A percentile compares a stretch with the other conserved stretches of the same genome.
phyloP scores from a whole-genome alignment of 371 early-diverging fungal species.

The Mortierella sp. region DNA sequence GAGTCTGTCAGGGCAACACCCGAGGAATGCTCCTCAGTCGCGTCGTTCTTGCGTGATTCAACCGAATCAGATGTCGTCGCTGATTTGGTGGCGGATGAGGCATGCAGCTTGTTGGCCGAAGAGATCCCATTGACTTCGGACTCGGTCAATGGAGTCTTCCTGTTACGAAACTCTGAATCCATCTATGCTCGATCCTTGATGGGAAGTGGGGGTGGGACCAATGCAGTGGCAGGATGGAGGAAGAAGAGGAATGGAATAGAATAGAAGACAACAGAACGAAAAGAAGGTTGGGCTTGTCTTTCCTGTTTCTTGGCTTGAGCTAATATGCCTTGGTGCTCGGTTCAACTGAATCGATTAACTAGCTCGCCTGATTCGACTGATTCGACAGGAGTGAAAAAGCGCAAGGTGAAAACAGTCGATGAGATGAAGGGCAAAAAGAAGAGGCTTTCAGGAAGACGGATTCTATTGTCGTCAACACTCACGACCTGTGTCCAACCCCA shows the following conservation, averaged over 20 bases:
- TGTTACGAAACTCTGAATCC: conserved; percentile 53
- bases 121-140: conserved; percentile 29
- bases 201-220: too few species aligned
- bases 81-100: conserved; percentile 11
- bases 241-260: background rate
- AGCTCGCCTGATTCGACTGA: too few species aligned
- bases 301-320: too few species aligned
- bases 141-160: conserved; percentile 27
- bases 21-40: conserved; percentile 21
- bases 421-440: too few species aligned
- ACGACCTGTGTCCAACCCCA: too few species aligned
- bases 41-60: conserved; percentile 7
- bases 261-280: background rate
- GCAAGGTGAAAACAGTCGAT: too few species aligned
- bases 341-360: too few species aligned
- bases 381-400: too few species aligned
- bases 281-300: background rate
- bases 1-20: conserved; percentile 20
- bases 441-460: too few species aligned
- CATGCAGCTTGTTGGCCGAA: conserved; percentile 46
- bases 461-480: too few species aligned
- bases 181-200: conserved; percentile 7
- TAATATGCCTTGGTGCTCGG: too few species aligned
- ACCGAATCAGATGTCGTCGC: background rate
- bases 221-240: too few species aligned